Base-by-base conservation (phyloP, 495 filamentous ascomycete species). In the Penicillium arizonense region DNA sequence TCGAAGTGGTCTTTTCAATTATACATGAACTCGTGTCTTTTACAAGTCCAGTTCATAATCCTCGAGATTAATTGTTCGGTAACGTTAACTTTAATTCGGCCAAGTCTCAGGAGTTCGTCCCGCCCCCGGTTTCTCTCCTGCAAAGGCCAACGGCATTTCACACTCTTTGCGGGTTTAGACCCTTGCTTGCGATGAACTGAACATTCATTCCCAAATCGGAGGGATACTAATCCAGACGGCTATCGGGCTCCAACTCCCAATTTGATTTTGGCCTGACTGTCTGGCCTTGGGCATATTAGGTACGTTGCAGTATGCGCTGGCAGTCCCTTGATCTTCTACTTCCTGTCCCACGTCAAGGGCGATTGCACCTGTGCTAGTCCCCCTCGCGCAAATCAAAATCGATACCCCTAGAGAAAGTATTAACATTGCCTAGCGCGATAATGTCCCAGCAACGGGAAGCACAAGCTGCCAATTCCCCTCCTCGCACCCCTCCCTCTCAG, bases 401-500 rank as follows among this genome's bases (percentile, higher is more conserved):
- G 28, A 30, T 5, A 30, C 28, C 28, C 28, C 28, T 30, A 10
- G 28, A 7, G 9, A 26, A 30, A 30, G 28, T 8, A 55, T 42
- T 59, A 30, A 62, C 49, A 40, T 55, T 42, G 13, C 8, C 55
- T 32, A 69, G 61, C 47, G 41, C 50, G 50, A 69, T 58, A 57
- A 68, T 73, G 68, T 67, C 70, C 41, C 67, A 65, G 43, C 65
- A 66, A 46, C 67, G 63, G 47, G 44, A 65, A 30, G 21, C 39
- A 38, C 58, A 53, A 47, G 39, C 61, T 33, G 44, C 59, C 37
- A 53, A 57, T 30, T 74, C 74, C 14, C 75, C 78, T 49, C 78
- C 77, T 42, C 71, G 63, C 32, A 80, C 78, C 9, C 78, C 77
- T 43, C 71, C 73, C 38, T 68, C 70, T 4, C 67, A 68, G 43